Percentiles rank a stretch among this genome's conserved stretches.
phyloP scores from a whole-genome alignment of 140 eudicot genomes.

The Ambrosia hybrid region DNA sequence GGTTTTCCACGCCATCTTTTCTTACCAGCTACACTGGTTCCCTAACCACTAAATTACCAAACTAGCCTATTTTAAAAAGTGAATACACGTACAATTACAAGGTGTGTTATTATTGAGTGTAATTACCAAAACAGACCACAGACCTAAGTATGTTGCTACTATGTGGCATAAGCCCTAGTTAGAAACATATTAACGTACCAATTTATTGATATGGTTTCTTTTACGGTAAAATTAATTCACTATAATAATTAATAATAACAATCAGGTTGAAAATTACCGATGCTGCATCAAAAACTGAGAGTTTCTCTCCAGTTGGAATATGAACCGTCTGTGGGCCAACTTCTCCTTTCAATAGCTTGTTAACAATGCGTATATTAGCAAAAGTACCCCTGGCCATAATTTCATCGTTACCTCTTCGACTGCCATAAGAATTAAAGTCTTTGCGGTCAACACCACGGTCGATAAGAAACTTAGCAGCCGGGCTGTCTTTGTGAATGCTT shows the following conservation, averaged over 20 bases:
- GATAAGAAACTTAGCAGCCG: conserved; percentile 84
- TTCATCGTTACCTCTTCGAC: conserved; percentile 96
- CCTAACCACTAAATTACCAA: too few species aligned
- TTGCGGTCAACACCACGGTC: conserved; percentile 86
- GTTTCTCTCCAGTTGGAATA: conserved; percentile 89
- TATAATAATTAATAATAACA: too few species aligned
- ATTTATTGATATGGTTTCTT: neutral
- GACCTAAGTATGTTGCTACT: neutral
- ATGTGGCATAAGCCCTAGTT: neutral
- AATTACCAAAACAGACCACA: neutral
- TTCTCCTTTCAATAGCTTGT: conserved; percentile 90
- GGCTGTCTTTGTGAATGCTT: conserved; percentile 94
- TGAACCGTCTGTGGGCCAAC: conserved; percentile 89
- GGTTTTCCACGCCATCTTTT: too few species aligned
- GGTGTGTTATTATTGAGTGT: neutral
- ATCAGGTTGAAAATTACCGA: conserved; percentile 35
- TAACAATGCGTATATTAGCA: conserved; percentile 93
- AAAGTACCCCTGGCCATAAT: conserved; percentile 98
- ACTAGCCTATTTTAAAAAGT: too few species aligned
- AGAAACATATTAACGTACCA: neutral
- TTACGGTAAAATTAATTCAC: neutral
- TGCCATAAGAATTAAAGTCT: conserved; percentile 95
- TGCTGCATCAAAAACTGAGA: conserved; percentile 88
- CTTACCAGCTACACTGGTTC: too few species aligned
- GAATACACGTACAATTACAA: too few species aligned